Conservation (phyloP, 2,329 filamentous ascomycete genomes). For the Paecilomyces niveus region DNA sequence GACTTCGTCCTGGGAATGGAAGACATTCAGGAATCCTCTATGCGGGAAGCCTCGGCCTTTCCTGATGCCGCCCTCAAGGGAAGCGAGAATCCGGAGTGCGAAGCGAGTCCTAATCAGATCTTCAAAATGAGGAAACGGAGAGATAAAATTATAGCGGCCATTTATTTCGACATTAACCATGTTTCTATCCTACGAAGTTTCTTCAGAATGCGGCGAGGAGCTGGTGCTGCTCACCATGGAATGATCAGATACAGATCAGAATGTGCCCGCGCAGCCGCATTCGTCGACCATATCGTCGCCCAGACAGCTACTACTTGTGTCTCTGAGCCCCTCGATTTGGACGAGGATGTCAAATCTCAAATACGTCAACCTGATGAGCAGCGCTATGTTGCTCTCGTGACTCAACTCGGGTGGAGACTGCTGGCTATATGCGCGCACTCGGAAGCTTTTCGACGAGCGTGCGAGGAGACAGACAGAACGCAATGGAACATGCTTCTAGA, state of each 20-base stretch:
- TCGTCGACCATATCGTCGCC: not conserved
- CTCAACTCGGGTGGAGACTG: constrained; percentile 16
- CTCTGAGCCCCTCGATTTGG: not conserved
- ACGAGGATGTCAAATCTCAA: not conserved
- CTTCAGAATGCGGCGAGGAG: not conserved
- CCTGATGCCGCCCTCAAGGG: not conserved
- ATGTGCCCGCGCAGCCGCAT: not conserved
- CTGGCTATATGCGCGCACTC: constrained; percentile 19
- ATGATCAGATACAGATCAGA: not conserved
- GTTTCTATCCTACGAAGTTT: not conserved
- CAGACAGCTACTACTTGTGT: not conserved
- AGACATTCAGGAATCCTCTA: not conserved
- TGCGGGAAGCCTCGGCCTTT: not conserved
- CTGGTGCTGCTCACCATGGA: not conserved
- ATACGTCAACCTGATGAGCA: too few species aligned
- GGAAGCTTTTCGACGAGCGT: constrained; percentile 15
- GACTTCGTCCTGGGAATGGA: not conserved
- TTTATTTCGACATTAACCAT: not conserved
- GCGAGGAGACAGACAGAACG: not conserved
- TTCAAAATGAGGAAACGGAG: not conserved
- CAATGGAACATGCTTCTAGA: constrained; percentile 12
- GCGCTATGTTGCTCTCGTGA: constrained; percentile 3
- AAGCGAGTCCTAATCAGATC: not conserved
- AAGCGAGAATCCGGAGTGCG: not conserved
- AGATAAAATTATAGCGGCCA: not conserved